Evolutionary conservation across 148 eudicot genomes (phyloP), one percentile per base, ranked within the genome.

Genomic region (Chenopodium quinoa): DNA sequence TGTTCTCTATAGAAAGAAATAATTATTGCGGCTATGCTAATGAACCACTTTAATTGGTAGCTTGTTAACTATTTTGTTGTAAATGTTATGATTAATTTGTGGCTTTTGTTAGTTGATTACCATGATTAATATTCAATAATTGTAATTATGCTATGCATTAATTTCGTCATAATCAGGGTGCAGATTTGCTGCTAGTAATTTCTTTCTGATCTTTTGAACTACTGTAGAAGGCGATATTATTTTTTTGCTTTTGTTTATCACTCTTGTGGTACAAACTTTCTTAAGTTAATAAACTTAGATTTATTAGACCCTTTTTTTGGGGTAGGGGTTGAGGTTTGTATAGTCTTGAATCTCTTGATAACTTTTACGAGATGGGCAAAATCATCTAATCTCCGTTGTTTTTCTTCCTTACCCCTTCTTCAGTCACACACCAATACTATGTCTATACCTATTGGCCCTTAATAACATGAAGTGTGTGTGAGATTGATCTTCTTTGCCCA

Each of bases 61-160:
- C 44, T 52, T 29, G 50, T 62, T 10, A 80, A 54, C 56, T 82
- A n/a, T 78, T 75, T 72, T 50, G 74, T 78, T 69, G 9, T 70
- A 40, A 17, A 23, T 62, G 27, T 54, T 67, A 83, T 63, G 74
- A 78, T 72, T 72, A 46, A 14, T 76, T 62, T 83, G 2, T 16
- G 73, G 74, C 48, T 44, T 71, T 73, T 63, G 71, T 82, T 73
- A 47, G 66, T 78, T 72, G 67, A 83, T 82, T 82, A 62, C 63
- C 67, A 78, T 78, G 71, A 82, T 78, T 78, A 78, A 73, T 58
- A 47, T 75, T 50, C 44, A 71, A 78, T 78, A 70, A 77, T 77
- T 22, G 74, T 73, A 82, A 65, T 83, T 68, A 78, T 83, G 65
- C 52, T 71, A 78, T 64, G 81, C 78, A 78, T 75, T 83, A 83